Percentiles rank a stretch among this genome's conserved stretches.
Conservation (phyloP, 805 yeast species). For the Ogataea pilisensis region DNA sequence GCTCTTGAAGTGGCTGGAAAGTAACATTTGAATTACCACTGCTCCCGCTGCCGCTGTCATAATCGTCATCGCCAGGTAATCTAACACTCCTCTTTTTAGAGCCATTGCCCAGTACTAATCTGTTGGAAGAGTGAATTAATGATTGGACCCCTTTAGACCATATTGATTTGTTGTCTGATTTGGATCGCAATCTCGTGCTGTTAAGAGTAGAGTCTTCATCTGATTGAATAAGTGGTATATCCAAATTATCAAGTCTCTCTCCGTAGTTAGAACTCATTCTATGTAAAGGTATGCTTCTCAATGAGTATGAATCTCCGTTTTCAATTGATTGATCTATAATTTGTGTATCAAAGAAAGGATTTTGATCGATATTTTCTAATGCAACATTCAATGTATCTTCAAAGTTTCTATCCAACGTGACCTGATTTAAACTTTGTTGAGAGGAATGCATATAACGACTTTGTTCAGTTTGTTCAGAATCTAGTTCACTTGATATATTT, state of each 20-base stretch:
- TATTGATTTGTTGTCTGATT: constrained; percentile 22
- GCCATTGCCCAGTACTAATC: constrained; percentile 21
- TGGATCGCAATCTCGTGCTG: constrained; percentile 17
- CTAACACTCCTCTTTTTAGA: constrained; percentile 23
- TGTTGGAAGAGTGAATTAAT: constrained; percentile 23
- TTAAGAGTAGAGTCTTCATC: constrained; percentile 5
- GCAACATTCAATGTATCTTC: constrained; percentile 67
- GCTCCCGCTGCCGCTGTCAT: constrained; percentile 2
- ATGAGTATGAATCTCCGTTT: constrained; percentile 24
- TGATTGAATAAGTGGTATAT: constrained; percentile 23
- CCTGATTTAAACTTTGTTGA: constrained; percentile 33
- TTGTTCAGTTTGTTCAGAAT: background rate
- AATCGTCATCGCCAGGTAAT: constrained; percentile 23
- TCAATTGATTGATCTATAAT: constrained; percentile 29
- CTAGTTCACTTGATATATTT: background rate
- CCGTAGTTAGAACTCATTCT: constrained; percentile 26
- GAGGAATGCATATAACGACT: constrained; percentile 6
- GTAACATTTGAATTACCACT: background rate
- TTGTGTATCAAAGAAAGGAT: constrained; percentile 26
- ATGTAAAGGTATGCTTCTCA: constrained; percentile 30
- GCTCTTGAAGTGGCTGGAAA: constrained; percentile 10
- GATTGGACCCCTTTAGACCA: constrained; percentile 31
- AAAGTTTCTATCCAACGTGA: constrained; percentile 53
- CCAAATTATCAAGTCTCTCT: constrained; percentile 20
- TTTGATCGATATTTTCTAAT: constrained; percentile 44